Evolutionary conservation across 208 protist species (phyloP).

Genomic region (Acanthamoeba castellanii): DNA sequence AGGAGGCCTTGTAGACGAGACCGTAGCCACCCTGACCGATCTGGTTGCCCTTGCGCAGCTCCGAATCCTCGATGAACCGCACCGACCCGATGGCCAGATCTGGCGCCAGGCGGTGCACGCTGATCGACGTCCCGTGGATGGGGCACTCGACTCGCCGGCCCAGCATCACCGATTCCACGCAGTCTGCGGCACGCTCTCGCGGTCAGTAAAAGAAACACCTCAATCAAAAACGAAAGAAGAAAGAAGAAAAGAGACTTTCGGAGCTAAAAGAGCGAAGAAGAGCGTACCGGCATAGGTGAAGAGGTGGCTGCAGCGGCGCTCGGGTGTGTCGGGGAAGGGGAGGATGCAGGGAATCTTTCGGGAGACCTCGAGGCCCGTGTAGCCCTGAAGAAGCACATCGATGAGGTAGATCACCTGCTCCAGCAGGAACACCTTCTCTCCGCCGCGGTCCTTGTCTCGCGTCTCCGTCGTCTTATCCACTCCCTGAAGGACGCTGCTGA

Average conservation of each 20-base stretch:
- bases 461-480: constrained; percentile 1
- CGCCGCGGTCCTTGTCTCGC: neutral
- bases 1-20: constrained; percentile 51
- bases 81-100: constrained; percentile 16
- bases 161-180: constrained; percentile 38
- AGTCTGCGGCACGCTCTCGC: neutral
- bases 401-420: constrained; percentile 14
- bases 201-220: too few relatives aligned
- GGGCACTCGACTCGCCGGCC: neutral
- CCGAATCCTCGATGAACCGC: neutral
- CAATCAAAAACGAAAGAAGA: neutral
- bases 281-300: constrained; percentile 12
- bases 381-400: constrained; percentile 20
- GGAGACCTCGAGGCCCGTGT: neutral
- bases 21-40: constrained; percentile 49
- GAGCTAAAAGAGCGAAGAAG: neutral
- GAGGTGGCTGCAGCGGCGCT: neutral
- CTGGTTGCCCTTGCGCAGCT: constrained; percentile 12
- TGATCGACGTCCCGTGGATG: neutral
- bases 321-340: neutral
- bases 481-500: neutral
- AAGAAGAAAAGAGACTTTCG: too few relatives aligned
- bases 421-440: neutral
- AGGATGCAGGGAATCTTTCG: neutral
- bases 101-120: neutral